Base-by-base conservation (phyloP, 441 rosid species). In the Capsella rubella region DNA sequence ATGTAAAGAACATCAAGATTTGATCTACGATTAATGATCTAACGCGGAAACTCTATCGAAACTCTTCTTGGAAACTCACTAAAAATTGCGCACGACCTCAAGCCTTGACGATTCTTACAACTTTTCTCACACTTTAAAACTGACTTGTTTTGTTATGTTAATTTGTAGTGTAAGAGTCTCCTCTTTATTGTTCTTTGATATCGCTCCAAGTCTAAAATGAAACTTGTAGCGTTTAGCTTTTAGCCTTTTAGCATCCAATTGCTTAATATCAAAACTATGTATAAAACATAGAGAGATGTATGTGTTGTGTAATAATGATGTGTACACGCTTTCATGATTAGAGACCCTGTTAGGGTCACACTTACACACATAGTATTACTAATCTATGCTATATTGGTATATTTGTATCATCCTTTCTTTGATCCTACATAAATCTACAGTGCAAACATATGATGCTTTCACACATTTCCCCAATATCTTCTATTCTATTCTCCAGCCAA, bases 401-500 rank as follows among this genome's bases (percentile, higher is more conserved):
- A 43, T 55, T 27, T 39, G 28, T 50, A 25, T 66, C 6, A 18
- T 25, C 1, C 10, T 60, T 32, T 32, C 21, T 15, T 57, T 15
- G 13, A 34, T 47, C 69, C 25, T 53, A 53, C n/a, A 6, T 37
- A 39, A 21, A 40, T 28, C 39, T 39, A 49, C 13, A 16, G 3
- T 25, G 25, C 35, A 47, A 51, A 35, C 1, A 35, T 66, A 8
- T 66, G 10, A 51, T 21, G 52, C 3, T 37, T 71, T 27, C 1
- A 42, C 14, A 71, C 13, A 14, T 3, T 34, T 57, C 12, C 10
- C 55, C 46, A 60, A 70, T 50, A 49, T 39, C 9, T 4, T 71
- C 69, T 50, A 37, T 27, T 42, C 67, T 60, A 51, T 16, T 18
- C 31, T 65, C 10, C 11, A 6, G 46, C 52, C 35, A 72, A 34